Base-by-base conservation (phyloP, 2,329 filamentous ascomycete species). In the Pseudogymnoascus sp. region DNA sequence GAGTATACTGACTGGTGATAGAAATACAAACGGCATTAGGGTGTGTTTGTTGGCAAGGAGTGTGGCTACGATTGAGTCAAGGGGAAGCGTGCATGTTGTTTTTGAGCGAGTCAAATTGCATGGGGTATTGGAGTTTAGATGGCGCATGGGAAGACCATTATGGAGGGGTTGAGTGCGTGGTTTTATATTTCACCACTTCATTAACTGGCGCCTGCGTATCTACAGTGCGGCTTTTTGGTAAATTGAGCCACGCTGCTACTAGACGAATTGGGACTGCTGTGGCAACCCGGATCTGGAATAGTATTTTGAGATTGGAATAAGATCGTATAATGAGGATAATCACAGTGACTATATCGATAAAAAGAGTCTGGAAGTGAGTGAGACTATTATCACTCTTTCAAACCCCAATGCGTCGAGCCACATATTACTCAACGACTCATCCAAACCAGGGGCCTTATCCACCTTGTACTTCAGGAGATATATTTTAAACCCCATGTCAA, bases 21-120 rank as follows among this genome's bases (percentile, higher is more conserved):
- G 73, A 74, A 74, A 74, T 74, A 74, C 64, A 74, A 74, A 65
- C 72, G 69, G 64, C 68, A 73, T 69, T 74, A 57, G 28, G 13
- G 6, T 17, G 10, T 57, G 28, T 11, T 19, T 57, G 28, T 7
- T 35, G 17, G 50, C 7, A 57, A 42, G 11, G 23, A 60, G 9
- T 4, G 21, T 9, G 19, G 31, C 17, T 42, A 44, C 17, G 19
- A 19, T 44, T 38, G 10, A 57, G 50, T 28, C n/a, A 33, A 35
- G 17, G 28, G 28, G 50, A 3, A 57, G 50, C 50, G 50, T 57
- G 50, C 50, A 35, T 57, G 50, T 21, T 57, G 28, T 57, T 57
- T 57, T 57, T 35, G 50, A 57, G 50, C 50, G 50, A 57, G 33
- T 57, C 35, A 57, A 57, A 57, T 57, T 57, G 50, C 50, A 57